Base-by-base conservation (phyloP, 2,329 filamentous ascomycete species). In the Aureobasidium sp. region DNA sequence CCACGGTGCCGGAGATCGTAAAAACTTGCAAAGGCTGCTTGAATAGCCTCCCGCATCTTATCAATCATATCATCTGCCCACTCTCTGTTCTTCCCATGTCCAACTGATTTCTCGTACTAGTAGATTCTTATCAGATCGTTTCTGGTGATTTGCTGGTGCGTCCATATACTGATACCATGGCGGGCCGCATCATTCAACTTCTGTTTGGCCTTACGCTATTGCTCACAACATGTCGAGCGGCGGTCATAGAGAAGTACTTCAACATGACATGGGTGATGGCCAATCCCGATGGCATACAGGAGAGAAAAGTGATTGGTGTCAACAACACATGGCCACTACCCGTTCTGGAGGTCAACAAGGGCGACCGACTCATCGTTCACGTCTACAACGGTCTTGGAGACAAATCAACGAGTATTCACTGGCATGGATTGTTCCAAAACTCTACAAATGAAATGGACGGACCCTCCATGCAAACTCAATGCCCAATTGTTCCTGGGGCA, bases 401-500 rank as follows among this genome's bases (percentile, higher is more conserved):
- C 66, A 72, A 82, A 66, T 82, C 80, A 14, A 87, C 86, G 9
- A 82, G 81, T 40, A 78, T 92, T 5, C 89, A 93, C 70, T 92
- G 89, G 71, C 89, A 93, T 67, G 89, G 89, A 17, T 79, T 93
- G 65, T 90, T 85, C 69, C 88, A 91, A 70, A 89, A 89, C 66
- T 87, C 87, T 12, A 89, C 87, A 0, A 89, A 85, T 63, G 80
- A 80, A 62, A 89, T 90, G 85, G 89, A 93, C 68, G 89, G 89
- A 0, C 82, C 87, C 1, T 78, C 84, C 0, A 86, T 83, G 39
- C 79, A 89, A 5, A 86, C 82, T 0, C 87, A 89, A 69, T 89
- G 86, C 64, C 79, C 82, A 0, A 86, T 91, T 50, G 78, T 83
- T 0, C 84, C 87, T 0, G 84, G 83, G 1, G 74, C 78, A 2